A percentile compares a stretch with the other conserved stretches of the same genome.
These are phyloP conservation scores for Candida ortonii DNA, from an alignment of 805 yeast genomes.

Conservation along the genomic window DNA sequence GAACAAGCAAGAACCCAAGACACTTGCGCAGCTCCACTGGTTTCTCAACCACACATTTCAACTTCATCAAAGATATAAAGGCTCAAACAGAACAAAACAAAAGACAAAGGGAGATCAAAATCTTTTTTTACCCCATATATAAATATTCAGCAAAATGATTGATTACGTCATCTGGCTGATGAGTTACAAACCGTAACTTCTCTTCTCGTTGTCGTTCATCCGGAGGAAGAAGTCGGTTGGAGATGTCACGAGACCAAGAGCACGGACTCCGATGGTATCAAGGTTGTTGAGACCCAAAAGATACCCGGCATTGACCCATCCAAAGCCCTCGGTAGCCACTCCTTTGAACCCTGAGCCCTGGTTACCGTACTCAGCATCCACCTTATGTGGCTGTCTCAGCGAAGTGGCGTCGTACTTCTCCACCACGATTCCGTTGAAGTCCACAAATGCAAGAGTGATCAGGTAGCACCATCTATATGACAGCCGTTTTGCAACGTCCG, in stretches of 20 bases:
- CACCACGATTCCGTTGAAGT: slow-evolving; percentile 89
- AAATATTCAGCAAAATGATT: too few species aligned
- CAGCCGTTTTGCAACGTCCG: slow-evolving; percentile 62
- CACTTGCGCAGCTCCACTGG: slow-evolving; percentile 24
- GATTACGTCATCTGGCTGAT: background rate
- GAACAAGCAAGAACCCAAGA: slow-evolving; percentile 30
- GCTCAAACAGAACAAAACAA: too few species aligned
- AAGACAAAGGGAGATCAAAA: too few species aligned
- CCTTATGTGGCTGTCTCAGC: slow-evolving; percentile 81
- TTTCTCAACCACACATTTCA: slow-evolving; percentile 25
- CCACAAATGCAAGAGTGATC: slow-evolving; percentile 88
- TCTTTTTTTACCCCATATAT: too few species aligned
- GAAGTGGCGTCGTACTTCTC: slow-evolving; percentile 91
- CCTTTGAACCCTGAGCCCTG: slow-evolving; percentile 93
- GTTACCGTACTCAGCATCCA: slow-evolving; percentile 94
- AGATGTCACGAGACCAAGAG: slow-evolving; percentile 75
- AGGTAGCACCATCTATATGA: slow-evolving; percentile 86
- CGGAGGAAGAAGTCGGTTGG: slow-evolving; percentile 60
- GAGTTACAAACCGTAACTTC: slow-evolving; percentile 29
- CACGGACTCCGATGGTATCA: slow-evolving; percentile 65
- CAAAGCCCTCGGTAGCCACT: slow-evolving; percentile 94
- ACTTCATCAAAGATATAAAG: slow-evolving; percentile 19
- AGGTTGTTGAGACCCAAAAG: slow-evolving; percentile 66
- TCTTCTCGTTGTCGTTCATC: slow-evolving; percentile 42
- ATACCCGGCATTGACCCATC: slow-evolving; percentile 95